Percentiles rank a stretch among this genome's conserved stretches.
phyloP scores from a whole-genome alignment of 495 filamentous ascomycete genomes.

The Aspergillus nanangensis region DNA sequence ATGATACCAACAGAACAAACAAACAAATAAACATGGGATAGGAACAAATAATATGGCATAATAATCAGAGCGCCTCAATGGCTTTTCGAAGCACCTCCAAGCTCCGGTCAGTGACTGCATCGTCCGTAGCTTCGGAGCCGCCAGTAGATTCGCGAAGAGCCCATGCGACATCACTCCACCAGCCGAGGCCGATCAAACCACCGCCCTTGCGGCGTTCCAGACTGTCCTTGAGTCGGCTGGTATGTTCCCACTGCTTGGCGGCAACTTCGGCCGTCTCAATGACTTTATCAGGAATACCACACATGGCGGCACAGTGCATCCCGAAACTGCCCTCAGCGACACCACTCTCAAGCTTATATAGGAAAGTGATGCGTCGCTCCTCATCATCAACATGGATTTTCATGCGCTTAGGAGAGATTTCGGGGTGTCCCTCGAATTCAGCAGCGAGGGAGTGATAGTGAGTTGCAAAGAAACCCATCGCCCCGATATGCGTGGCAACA shows the following conservation, averaged over 20 bases:
- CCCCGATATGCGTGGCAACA: conserved; percentile 87
- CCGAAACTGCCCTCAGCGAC: conserved; percentile 97
- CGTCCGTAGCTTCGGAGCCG: conserved; percentile 39
- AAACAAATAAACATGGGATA: conserved; percentile 4
- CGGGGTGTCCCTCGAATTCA: conserved; percentile 85
- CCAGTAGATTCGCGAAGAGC: conserved; percentile 54
- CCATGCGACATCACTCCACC: conserved; percentile 89
- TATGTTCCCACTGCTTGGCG: conserved; percentile 95
- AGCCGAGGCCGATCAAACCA: conserved; percentile 76
- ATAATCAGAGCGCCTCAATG: conserved; percentile 67
- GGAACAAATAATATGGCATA: conserved; percentile 3
- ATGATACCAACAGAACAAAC: neutral
- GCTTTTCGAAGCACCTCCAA: conserved; percentile 71
- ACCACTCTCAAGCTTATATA: conserved; percentile 92
- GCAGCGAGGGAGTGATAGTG: conserved; percentile 93
- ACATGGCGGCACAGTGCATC: conserved; percentile 99
- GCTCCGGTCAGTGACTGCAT: conserved; percentile 41
- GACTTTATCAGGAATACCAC: conserved; percentile 79
- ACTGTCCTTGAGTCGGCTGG: conserved; percentile 80
- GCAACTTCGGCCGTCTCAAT: conserved; percentile 84
- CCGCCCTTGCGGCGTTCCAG: conserved; percentile 72
- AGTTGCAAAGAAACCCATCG: conserved; percentile 94
- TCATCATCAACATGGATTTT: conserved; percentile 89
- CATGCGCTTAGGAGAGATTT: conserved; percentile 84
- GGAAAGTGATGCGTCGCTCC: conserved; percentile 77